Percentiles rank a stretch among this genome's conserved stretches.
Conservation (phyloP, 371 early-diverging fungal genomes). For the Dinochytrium kinnereticum region DNA sequence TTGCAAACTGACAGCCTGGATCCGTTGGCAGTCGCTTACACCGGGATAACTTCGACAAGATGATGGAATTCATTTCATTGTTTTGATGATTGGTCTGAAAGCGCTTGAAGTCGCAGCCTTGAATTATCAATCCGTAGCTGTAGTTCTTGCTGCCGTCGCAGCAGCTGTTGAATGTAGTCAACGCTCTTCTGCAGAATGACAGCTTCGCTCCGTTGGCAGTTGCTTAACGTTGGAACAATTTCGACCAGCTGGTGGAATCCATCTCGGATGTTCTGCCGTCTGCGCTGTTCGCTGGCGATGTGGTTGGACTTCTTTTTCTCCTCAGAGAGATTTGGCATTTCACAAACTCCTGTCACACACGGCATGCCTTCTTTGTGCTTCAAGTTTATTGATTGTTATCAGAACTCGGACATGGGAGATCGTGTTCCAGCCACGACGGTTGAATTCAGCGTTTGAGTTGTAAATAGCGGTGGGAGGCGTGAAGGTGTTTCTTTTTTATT, state of each 20-base stretch:
- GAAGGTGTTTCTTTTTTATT: not conserved
- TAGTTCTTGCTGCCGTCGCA: constrained; percentile 29
- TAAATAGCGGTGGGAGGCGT: constrained; percentile 11
- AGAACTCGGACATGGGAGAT: not conserved
- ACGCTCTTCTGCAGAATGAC: constrained; percentile 39
- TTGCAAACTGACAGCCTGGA: no score
- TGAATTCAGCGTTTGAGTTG: not conserved
- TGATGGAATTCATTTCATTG: no score
- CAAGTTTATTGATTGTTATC: no score
- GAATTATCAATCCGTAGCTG: constrained; percentile 21
- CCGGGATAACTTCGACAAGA: no score
- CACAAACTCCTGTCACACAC: not conserved
- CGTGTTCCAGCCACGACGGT: not conserved
- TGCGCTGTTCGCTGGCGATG: constrained; percentile 89
- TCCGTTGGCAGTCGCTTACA: no score
- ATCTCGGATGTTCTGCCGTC: constrained; percentile 82
- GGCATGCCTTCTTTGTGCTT: no score
- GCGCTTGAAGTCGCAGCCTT: not conserved
- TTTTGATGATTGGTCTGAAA: constrained; percentile 6
- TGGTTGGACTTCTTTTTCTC: constrained; percentile 92
- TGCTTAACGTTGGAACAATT: constrained; percentile 73
- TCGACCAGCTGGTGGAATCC: constrained; percentile 84
- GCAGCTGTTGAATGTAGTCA: constrained; percentile 34
- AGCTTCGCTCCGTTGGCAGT: constrained; percentile 30
- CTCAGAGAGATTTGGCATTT: constrained; percentile 63